Base-by-base conservation (phyloP, 2,329 filamentous ascomycete species). In the Venturia aucupariae region DNA sequence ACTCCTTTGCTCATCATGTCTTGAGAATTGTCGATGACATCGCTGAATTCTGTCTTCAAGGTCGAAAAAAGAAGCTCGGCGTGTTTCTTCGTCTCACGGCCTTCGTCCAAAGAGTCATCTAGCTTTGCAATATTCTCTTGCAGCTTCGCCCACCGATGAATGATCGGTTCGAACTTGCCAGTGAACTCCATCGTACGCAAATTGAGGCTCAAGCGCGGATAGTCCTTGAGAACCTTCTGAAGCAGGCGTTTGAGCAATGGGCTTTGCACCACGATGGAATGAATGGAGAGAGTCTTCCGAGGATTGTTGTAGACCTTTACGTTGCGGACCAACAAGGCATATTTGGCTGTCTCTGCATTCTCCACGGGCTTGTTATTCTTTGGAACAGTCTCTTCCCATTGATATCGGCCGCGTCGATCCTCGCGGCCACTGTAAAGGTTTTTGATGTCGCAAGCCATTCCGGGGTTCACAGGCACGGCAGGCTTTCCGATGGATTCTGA, bases 41-140 rank as follows among this genome's bases (percentile, higher is more conserved):
- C 65, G 22, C 60, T 60, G 41, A 69, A 61, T 64, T 76, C 74
- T 15, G 67, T 65, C 1, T 70, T 63, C 13, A 75, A 71, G 55
- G 74, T 71, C 54, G 69, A 64, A 48, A 73, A 68, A 6, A 77
- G 69, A 3, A 77, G 66, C 7, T 71, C 62, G 24, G 73, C 68
- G 63, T 75, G 74, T 24, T 70, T 66, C 46, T 66, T 67, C 6
- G 69, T 66, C n/a, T 66, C 68, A 13, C 71, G 69, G 62, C 74
- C 74, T 7, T 70, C 65, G 11, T 67, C 68, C 27, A 35, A 66
- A 67, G 86, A 84, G 70, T 88, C 86, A 4, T 81, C 84, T 0
- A 83, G 80, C 62, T 82, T 80, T 57, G 80, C 77, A 3, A 83
- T 75, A 67, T 84, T 80, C 60, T 81, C 76, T 0, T 84, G 64